Percentiles rank a stretch among this genome's conserved stretches.
Conservation (phyloP, 768 basidiomycete species). For the Astraeus odoratus region DNA sequence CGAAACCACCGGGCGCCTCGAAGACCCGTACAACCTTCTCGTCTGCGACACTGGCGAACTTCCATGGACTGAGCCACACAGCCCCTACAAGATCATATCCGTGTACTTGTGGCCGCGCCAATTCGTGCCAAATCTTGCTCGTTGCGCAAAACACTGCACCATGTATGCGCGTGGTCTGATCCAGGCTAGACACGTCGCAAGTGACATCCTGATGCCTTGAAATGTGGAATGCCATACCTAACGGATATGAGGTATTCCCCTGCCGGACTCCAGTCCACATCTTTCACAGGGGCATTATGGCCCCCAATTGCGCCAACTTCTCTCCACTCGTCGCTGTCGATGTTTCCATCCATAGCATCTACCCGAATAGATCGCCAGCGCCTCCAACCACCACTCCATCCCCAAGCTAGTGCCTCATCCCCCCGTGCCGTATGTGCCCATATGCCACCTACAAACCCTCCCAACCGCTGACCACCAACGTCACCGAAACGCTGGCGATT, state of each 20-base stretch:
- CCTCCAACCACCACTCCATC: slow-evolving; percentile 94
- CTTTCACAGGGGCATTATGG: slow-evolving; percentile 73
- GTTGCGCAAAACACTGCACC: slow-evolving; percentile 38
- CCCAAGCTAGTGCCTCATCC: slow-evolving; percentile 69
- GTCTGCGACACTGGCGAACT: slow-evolving; percentile 88
- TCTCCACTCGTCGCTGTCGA: slow-evolving; percentile 50
- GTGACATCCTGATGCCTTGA: background rate
- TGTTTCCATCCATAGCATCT: slow-evolving; percentile 8
- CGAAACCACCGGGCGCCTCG: slow-evolving; percentile 80
- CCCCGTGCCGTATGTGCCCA: slow-evolving; percentile 56
- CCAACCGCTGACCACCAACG: slow-evolving; percentile 81
- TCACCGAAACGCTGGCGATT: slow-evolving; percentile 90
- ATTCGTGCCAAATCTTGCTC: slow-evolving; percentile 65
- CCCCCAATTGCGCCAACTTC: slow-evolving; percentile 81
- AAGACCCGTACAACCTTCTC: slow-evolving; percentile 95
- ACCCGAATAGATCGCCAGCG: slow-evolving; percentile 55
- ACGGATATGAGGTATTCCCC: slow-evolving; percentile 84
- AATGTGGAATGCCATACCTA: slow-evolving; percentile 45
- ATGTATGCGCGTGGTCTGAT: slow-evolving; percentile 91
- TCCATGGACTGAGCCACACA: slow-evolving; percentile 66
- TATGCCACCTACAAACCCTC: slow-evolving; percentile 88
- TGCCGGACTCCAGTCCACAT: slow-evolving; percentile 79
- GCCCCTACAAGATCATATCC: slow-evolving; percentile 88
- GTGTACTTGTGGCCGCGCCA: slow-evolving; percentile 91
- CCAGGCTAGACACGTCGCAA: slow-evolving; percentile 44